phyloP scores from a whole-genome alignment of 495 filamentous ascomycete genomes.

The Bryoglossum gracile region DNA sequence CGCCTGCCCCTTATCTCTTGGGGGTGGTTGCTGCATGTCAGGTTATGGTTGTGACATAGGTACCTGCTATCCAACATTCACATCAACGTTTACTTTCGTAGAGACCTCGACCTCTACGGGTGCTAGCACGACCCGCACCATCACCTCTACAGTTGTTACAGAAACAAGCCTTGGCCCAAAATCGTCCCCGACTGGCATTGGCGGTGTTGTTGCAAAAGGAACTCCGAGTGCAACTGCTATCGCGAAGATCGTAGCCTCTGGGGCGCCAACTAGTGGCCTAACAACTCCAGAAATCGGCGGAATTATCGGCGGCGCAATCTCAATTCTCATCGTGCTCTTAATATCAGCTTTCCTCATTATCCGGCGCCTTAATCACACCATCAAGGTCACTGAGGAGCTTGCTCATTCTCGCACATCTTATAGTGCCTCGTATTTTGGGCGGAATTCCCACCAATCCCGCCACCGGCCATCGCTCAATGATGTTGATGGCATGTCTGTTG shows the following conservation, averaged over 20 bases:
- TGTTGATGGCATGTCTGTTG: constrained; percentile 18
- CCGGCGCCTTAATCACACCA: constrained; percentile 16
- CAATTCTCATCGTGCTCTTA: constrained; percentile 17
- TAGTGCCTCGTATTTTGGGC: not conserved
- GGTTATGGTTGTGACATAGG: constrained; percentile 16
- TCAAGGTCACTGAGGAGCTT: constrained; percentile 11
- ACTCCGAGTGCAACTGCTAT: constrained; percentile 7
- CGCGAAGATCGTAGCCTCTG: constrained; percentile 8
- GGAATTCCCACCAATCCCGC: constrained; percentile 2
- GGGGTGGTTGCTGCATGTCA: constrained; percentile 20
- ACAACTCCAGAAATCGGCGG: constrained; percentile 17
- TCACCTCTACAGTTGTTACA: constrained; percentile 15
- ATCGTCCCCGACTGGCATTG: constrained; percentile 4
- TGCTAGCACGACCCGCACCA: constrained; percentile 7
- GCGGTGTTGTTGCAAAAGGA: constrained; percentile 10
- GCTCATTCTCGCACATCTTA: constrained; percentile 12
- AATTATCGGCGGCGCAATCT: constrained; percentile 21
- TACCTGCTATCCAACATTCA: constrained; percentile 17
- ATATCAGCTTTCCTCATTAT: constrained; percentile 18
- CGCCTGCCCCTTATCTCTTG: constrained; percentile 16
- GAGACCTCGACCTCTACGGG: constrained; percentile 19
- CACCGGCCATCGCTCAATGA: not conserved
- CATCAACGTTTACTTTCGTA: constrained; percentile 10
- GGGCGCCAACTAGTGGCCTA: constrained; percentile 6
- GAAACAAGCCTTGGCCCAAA: constrained; percentile 5